These are phyloP conservation scores for Oryza australiensis DNA, from an alignment of 176 grass and related monocot genomes.

Conservation along the genomic window DNA sequence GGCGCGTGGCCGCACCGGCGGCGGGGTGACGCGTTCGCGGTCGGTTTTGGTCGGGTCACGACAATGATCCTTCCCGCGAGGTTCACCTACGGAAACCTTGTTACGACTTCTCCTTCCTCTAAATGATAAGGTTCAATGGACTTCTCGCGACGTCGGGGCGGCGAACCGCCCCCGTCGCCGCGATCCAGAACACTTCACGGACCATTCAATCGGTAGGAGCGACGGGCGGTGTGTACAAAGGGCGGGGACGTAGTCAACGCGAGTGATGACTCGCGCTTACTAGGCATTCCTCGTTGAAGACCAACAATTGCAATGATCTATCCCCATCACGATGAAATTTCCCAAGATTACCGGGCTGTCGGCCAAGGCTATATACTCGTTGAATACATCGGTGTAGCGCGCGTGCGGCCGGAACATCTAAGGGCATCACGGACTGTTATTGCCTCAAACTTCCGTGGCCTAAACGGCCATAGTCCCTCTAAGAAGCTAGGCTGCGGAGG, in stretches of 20 bases:
- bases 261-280: conserved; percentile 73
- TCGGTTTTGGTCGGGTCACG: too few relatives aligned
- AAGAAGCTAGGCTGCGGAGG: conserved; percentile 73
- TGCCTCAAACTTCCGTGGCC: too few relatives aligned
- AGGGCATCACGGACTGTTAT: too few relatives aligned
- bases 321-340: conserved; percentile 92
- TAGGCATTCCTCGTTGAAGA: conserved; percentile 89
- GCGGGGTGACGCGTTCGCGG: too few relatives aligned
- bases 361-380: conserved; percentile 80
- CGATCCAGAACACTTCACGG: too few relatives aligned
- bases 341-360: conserved; percentile 71
- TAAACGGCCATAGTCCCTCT: conserved; percentile 80
- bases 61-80: too few relatives aligned
- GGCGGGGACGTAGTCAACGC: too few relatives aligned
- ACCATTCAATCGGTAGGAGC: too few relatives aligned
- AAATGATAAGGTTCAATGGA: conserved; percentile 55
- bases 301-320: conserved; percentile 98
- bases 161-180: too few relatives aligned
- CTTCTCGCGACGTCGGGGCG: conserved; percentile 17
- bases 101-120: conserved; percentile 63
- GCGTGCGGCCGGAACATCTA: conserved; percentile 77
- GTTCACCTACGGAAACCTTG: conserved; percentile 55
- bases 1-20: too few relatives aligned
- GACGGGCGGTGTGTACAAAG: too few relatives aligned
- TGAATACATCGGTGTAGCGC: conserved; percentile 70